These are phyloP conservation scores for Fallopia convolvulus DNA, from an alignment of 148 eudicot species.

Conservation along the genomic window DNA sequence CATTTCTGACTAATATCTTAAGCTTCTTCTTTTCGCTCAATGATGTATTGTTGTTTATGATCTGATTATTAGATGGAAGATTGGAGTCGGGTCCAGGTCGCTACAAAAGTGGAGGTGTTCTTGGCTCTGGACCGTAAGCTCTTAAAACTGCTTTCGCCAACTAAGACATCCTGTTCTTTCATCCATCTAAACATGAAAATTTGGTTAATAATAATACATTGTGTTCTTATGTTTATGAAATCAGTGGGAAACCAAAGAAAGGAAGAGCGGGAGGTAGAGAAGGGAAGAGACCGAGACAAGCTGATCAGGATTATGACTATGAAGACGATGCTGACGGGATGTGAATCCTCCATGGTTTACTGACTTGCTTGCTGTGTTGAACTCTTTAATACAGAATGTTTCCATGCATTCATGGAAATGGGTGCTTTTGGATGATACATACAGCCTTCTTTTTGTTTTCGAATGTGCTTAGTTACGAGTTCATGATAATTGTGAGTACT, in stretches of 20 bases:
- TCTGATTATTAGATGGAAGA: conserved; percentile 10
- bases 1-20: background rate
- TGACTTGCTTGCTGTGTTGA: background rate
- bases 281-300: conserved; percentile 45
- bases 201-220: background rate
- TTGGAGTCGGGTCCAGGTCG: conserved; percentile 10
- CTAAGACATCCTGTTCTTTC: background rate
- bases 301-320: conserved; percentile 83
- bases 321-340: conserved; percentile 73
- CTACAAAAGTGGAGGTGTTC: background rate
- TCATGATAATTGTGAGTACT: background rate
- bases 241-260: conserved; percentile 88
- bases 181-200: background rate
- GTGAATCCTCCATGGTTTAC: background rate
- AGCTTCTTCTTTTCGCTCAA: background rate
- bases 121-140: conserved; percentile 10
- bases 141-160: no score
- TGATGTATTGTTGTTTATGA: no score
- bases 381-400: background rate
- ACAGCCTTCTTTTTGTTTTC: background rate
- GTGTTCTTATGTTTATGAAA: background rate
- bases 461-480: no score
- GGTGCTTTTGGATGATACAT: no score
- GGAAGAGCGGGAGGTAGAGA: conserved; percentile 25
- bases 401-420: background rate